These are phyloP conservation scores for Articulospora tetracladia DNA, from an alignment of 495 filamentous ascomycete species.

Conservation along the genomic window DNA sequence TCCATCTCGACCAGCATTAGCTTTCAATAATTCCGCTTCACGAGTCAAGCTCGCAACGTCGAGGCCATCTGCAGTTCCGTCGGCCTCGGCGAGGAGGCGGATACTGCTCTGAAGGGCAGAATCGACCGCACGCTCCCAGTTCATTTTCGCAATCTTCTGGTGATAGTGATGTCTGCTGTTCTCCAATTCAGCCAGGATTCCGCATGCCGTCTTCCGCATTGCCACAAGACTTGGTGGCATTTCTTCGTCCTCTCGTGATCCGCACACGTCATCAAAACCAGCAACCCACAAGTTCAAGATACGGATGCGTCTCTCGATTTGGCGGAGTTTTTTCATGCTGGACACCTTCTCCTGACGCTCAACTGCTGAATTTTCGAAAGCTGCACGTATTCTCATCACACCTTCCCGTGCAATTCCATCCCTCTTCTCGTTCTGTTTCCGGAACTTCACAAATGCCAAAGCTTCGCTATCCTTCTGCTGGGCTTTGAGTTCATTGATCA, in stretches of 20 bases:
- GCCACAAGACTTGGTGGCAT: constrained; percentile 62
- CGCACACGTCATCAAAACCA: constrained; percentile 83
- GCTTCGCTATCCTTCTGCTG: constrained; percentile 91
- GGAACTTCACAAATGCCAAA: constrained; percentile 82
- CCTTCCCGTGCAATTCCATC: constrained; percentile 76
- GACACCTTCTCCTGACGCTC: constrained; percentile 76
- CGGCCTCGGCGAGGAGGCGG: constrained; percentile 68
- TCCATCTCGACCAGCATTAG: constrained; percentile 78
- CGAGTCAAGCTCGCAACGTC: constrained; percentile 69
- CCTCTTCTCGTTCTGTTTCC: constrained; percentile 81
- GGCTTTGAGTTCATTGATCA: constrained; percentile 90
- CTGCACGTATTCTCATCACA: constrained; percentile 69
- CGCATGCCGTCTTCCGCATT: constrained; percentile 84
- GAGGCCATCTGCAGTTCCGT: constrained; percentile 61
- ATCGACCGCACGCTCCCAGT: constrained; percentile 84
- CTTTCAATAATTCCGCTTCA: constrained; percentile 81
- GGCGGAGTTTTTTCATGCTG: constrained; percentile 77
- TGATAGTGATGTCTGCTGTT: constrained; percentile 85
- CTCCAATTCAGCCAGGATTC: constrained; percentile 83
- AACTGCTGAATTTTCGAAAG: constrained; percentile 77
- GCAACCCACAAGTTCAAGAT: constrained; percentile 88
- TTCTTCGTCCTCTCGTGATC: constrained; percentile 61
- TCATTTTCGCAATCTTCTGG: constrained; percentile 69
- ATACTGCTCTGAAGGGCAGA: constrained; percentile 84
- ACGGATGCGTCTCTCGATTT: constrained; percentile 79